Evolutionary conservation across 2,329 filamentous ascomycete genomes (phyloP).

Genomic region (Pseudocercospora crystallina): DNA sequence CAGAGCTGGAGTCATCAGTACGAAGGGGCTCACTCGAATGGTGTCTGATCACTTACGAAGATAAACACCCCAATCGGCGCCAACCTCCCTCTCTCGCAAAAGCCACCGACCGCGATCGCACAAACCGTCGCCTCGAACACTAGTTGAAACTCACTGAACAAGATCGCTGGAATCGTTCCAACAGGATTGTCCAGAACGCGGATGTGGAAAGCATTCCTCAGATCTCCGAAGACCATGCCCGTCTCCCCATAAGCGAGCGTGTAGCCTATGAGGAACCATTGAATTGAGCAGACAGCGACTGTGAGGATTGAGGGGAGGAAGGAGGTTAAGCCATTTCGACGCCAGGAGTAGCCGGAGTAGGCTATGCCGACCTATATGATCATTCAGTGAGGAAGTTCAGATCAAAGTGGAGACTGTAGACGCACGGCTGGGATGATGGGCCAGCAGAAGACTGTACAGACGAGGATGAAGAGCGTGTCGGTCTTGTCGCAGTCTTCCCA

Average conservation of each 20-base stretch:
- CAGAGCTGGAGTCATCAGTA: slow-evolving; percentile 38
- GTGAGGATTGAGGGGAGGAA: slow-evolving; percentile 50
- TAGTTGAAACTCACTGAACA: slow-evolving; percentile 55
- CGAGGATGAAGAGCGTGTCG: slow-evolving; percentile 53
- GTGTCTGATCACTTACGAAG: slow-evolving; percentile 35
- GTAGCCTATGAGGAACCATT: slow-evolving; percentile 54
- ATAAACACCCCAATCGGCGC: slow-evolving; percentile 51
- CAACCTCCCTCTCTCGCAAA: slow-evolving; percentile 49
- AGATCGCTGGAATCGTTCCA: slow-evolving; percentile 51
- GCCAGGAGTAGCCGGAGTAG: slow-evolving; percentile 52
- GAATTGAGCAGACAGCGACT: slow-evolving; percentile 50
- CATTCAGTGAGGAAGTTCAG: not conserved
- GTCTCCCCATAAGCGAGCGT: slow-evolving; percentile 51
- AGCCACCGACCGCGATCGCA: slow-evolving; percentile 51
- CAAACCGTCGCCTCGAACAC: slow-evolving; percentile 54
- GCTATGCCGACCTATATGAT: slow-evolving; percentile 45
- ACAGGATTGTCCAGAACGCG: slow-evolving; percentile 50
- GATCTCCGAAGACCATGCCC: slow-evolving; percentile 46
- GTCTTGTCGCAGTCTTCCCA: slow-evolving; percentile 50
- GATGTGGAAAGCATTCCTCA: slow-evolving; percentile 48
- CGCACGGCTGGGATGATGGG: slow-evolving; percentile 49
- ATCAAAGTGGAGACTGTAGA: not conserved
- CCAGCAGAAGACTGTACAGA: slow-evolving; percentile 55
- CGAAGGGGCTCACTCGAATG: too few relatives aligned
- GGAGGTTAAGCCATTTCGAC: slow-evolving; percentile 49